Base-by-base conservation (phyloP, 2,329 filamentous ascomycete genomes). In the Anisogramma anomala region DNA sequence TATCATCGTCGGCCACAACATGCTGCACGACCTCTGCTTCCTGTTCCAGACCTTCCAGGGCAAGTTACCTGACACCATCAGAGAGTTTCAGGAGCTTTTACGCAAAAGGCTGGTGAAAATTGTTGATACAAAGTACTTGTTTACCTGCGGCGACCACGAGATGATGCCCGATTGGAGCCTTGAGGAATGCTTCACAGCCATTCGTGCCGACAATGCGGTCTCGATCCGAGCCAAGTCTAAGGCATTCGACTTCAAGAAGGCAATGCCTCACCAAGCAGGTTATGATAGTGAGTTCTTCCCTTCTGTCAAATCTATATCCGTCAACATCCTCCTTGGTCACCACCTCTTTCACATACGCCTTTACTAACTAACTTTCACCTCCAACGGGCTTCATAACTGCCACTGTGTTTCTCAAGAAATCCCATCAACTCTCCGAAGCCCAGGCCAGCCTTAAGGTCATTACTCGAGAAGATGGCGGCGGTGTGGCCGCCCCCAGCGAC, bases 61-160 rank as follows among this genome's bases (percentile, higher is more conserved):
- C 1, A 48, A 58, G 1, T 59, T 82, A 2, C 79, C 78, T 0
- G 57, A 62, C 2, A 69, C 61, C 0, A 55, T 79, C 1, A 60
- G 65, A 3, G 68, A 69, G 17, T 83, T 82, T 51, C 60, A 65
- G 28, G 45, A 55, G 5, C 53, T 58, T 2, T 63, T 79, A 2
- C 67, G 76, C 48, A 50, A 56, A 1, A 50, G 72, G 3, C 64
- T 68, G 28, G 62, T 66, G 0, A 54, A 58, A 0, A 41, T 71
- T 55, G 39, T 82, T 77, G 26, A 94, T 73, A 25, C 85, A 80
- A 30, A 93, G 57, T 8, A 93, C 74, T 40, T 84, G 75, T 0
- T 82, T 78, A 39, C 83, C 79, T 0, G 83, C 72, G 6, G 80
- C 75, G 2, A 77, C 80, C 42, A 93, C 77, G 54, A 91, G 82